Evolutionary conservation across 2,329 filamentous ascomycete species (phyloP), one percentile per base, ranked within the genome.

Genomic region (Sporothrix luriei): DNA sequence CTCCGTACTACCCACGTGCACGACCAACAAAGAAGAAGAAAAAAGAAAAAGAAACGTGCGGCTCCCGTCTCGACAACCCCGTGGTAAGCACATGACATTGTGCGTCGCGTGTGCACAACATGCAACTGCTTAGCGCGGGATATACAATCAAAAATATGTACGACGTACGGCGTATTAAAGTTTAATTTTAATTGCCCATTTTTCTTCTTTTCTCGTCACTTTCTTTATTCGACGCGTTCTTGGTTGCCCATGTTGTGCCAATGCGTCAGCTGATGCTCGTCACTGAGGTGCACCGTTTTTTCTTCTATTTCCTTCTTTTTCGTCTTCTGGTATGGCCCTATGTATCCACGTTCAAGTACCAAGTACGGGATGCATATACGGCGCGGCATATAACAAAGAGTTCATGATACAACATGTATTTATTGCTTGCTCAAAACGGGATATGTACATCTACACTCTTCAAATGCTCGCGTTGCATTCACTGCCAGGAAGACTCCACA

Each of bases 281-380:
- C 21, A 24, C 40, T 21, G 24, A 33, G 21, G 43, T 21, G 13
- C 43, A 10, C 29, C 9, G 33, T 21, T 10, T 49, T 7, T 33
- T 16, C 19, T 0, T 49, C n/a, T 2, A 4, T 16, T 16, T 48
- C 16, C 11, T 59, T 19, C 7, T 40, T 16, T 7, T 16, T 49
- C 4, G 11, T 16, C 26, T 4, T 49, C n/a, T 3, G 2, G 0
- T 16, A 16, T 16, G 40, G 43, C 16, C 13, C 19, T 43, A 38
- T 62, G 38, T 62, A 26, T 62, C 6, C 43, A 38, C 11, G 21
- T 61, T n/a, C 55, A 61, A 43, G 33, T 62, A 33, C 40, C 21
- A 33, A 62, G 57, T 46, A 46, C 57, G 57, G 46, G 38, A 62
- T 62, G 21, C 38, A 43, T 21, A 62, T 62, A 62, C 38, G 38